Percentiles rank a stretch among this genome's conserved stretches.
Evolutionary conservation across 2,329 filamentous ascomycete species (phyloP).

Genomic region (Clarireedia homoeocarpa): DNA sequence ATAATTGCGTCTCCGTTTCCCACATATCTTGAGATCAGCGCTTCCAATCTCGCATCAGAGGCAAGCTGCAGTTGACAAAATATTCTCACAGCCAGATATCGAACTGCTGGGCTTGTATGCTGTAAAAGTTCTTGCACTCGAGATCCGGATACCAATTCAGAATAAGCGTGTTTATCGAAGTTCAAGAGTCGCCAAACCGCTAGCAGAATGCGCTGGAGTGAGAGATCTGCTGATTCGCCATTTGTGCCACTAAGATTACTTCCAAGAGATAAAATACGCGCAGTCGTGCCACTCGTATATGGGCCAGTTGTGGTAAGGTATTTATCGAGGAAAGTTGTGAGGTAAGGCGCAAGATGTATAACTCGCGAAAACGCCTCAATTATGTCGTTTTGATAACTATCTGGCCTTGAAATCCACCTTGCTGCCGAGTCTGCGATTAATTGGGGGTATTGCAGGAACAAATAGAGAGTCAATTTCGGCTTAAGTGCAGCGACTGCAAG

Average conservation of each 20-base stretch:
- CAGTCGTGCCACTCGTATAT: conserved; percentile 12
- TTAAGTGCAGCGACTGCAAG: conserved; percentile 63
- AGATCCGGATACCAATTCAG: conserved; percentile 53
- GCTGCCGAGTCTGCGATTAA: conserved; percentile 78
- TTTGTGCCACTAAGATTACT: conserved; percentile 25
- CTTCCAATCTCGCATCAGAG: conserved; percentile 70
- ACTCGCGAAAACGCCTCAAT: conserved; percentile 72
- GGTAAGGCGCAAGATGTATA: conserved; percentile 72
- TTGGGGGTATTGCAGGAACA: conserved; percentile 68
- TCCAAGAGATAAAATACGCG: conserved; percentile 17
- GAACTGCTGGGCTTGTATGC: conserved; percentile 50
- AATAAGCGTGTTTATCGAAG: conserved; percentile 64
- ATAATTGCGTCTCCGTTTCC: conserved; percentile 50
- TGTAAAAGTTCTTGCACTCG: conserved; percentile 63
- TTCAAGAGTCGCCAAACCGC: conserved; percentile 72
- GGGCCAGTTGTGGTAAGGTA: conserved; percentile 22
- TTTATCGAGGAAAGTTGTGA: conserved; percentile 64
- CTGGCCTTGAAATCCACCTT: conserved; percentile 55
- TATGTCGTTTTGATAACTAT: conserved; percentile 31
- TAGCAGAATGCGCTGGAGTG: conserved; percentile 46
- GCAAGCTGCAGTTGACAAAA: conserved; percentile 73
- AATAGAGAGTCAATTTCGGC: conserved; percentile 59
- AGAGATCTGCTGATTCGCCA: conserved; percentile 31
- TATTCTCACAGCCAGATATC: conserved; percentile 75
- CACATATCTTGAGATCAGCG: conserved; percentile 60